These are phyloP conservation scores for Flaveria bidentis DNA, from an alignment of 129 eudicot species.

Conservation along the genomic window DNA sequence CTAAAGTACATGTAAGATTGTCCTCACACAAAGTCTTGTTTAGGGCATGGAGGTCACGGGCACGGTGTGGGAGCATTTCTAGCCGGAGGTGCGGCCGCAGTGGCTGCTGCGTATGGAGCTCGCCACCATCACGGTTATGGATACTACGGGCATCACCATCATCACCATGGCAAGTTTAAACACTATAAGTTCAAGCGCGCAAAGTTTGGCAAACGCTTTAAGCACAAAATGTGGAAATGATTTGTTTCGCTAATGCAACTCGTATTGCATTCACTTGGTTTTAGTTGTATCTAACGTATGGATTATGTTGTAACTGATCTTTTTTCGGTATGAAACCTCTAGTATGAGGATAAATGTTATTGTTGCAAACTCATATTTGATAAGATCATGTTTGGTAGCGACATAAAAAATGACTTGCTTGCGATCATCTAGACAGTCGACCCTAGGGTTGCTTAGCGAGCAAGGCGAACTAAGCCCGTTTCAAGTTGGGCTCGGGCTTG, in stretches of 20 bases:
- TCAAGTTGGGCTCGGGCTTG: too few relatives aligned
- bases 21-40: slow-evolving; percentile 15
- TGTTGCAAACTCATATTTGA: too few relatives aligned
- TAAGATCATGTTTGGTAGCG: too few relatives aligned
- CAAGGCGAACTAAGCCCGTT: too few relatives aligned
- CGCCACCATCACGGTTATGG: slow-evolving; percentile 35
- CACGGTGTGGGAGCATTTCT: slow-evolving; percentile 40
- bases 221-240: slow-evolving; percentile 43
- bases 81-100: slow-evolving; percentile 41
- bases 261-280: not conserved
- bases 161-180: slow-evolving; percentile 34
- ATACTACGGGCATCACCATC: slow-evolving; percentile 22
- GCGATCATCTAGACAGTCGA: too few relatives aligned
- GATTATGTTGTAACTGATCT: not conserved
- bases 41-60: slow-evolving; percentile 35
- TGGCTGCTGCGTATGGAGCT: slow-evolving; percentile 33
- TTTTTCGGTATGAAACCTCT: not conserved
- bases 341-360: not conserved
- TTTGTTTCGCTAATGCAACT: too few relatives aligned
- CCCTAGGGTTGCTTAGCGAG: too few relatives aligned
- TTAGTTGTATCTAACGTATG: not conserved
- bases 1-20: not conserved
- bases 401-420: too few relatives aligned
- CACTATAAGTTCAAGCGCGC: slow-evolving; percentile 37
- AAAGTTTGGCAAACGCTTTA: slow-evolving; percentile 37